Conservation (phyloP, 495 filamentous ascomycete genomes). For the Pyrenopolyporus hunteri region DNA sequence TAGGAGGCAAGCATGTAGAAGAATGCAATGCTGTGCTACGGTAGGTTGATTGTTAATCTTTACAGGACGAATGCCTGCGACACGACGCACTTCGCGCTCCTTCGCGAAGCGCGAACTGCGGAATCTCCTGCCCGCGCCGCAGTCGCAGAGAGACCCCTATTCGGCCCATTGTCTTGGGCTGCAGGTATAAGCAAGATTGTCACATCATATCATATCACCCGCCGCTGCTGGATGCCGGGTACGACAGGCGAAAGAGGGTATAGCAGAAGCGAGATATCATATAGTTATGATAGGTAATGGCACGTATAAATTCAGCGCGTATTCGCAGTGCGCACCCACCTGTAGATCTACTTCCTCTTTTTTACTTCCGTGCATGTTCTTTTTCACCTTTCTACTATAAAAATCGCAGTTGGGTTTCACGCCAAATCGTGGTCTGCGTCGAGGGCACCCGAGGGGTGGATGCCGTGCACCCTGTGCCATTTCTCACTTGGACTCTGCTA, state of each 20-base stretch:
- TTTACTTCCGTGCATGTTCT: not conserved
- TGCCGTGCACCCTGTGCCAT: constrained; percentile 1
- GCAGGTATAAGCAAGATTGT: constrained; percentile 4
- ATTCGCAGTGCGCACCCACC: not conserved
- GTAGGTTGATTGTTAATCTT: not conserved
- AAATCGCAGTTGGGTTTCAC: not conserved
- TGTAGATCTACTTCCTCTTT: not conserved
- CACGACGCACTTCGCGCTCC: no score
- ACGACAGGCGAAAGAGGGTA: not conserved
- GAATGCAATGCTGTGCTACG: not conserved
- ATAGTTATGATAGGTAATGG: no score
- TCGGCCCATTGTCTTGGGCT: constrained; percentile 3
- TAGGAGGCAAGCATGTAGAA: not conserved
- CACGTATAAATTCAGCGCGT: no score
- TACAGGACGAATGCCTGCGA: no score
- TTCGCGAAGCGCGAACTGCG: not conserved
- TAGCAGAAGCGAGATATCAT: no score
- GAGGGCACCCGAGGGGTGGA: not conserved
- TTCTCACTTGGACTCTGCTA: not conserved
- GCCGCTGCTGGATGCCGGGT: not conserved
- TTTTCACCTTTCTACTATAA: not conserved
- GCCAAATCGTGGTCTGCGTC: not conserved
- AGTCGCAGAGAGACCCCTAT: not conserved
- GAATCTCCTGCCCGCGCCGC: not conserved
- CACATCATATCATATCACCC: not conserved